Percentiles rank a stretch among this genome's conserved stretches.
phyloP scores from a whole-genome alignment of 202 grass and related monocot species.

The Digitaria exilis region DNA sequence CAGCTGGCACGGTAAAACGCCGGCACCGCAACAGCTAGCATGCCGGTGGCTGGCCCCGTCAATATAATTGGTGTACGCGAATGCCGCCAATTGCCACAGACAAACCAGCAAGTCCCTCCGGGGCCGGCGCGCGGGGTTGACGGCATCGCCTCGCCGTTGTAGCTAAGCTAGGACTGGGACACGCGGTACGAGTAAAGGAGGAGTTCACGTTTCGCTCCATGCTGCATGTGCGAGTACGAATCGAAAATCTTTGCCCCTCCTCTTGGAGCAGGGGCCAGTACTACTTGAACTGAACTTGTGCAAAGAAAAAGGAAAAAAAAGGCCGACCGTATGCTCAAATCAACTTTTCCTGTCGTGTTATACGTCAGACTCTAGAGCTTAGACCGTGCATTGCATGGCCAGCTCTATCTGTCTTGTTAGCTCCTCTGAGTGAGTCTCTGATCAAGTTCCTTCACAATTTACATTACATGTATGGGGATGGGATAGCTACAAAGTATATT shows the following conservation, averaged over 20 bases:
- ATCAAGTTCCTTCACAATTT: not conserved
- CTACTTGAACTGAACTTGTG: not conserved
- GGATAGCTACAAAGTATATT: not conserved
- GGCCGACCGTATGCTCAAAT: not conserved
- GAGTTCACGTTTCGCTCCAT: not conserved
- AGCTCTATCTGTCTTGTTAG: not conserved
- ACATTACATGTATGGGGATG: not conserved
- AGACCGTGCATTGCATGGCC: not conserved
- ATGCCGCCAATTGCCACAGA: conserved; percentile 13
- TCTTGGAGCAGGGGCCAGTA: not conserved
- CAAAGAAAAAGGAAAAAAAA: not conserved
- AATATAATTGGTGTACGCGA: not conserved
- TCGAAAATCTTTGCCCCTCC: not conserved
- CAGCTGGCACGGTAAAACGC: conserved; percentile 32
- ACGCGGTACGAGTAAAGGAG: not conserved
- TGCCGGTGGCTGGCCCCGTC: not conserved
- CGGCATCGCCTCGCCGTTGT: not conserved
- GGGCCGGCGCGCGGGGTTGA: not conserved
- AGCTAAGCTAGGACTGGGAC: not conserved
- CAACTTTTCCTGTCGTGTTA: not conserved
- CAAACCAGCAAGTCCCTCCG: not conserved
- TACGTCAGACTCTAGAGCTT: not conserved
- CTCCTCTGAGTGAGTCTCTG: no score
- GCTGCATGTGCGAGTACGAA: not conserved
- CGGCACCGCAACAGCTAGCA: conserved; percentile 9